Evolutionary conservation across 208 protist species (phyloP), one percentile per base, ranked within the genome.

Genomic region (Angomonas ambiguus): DNA sequence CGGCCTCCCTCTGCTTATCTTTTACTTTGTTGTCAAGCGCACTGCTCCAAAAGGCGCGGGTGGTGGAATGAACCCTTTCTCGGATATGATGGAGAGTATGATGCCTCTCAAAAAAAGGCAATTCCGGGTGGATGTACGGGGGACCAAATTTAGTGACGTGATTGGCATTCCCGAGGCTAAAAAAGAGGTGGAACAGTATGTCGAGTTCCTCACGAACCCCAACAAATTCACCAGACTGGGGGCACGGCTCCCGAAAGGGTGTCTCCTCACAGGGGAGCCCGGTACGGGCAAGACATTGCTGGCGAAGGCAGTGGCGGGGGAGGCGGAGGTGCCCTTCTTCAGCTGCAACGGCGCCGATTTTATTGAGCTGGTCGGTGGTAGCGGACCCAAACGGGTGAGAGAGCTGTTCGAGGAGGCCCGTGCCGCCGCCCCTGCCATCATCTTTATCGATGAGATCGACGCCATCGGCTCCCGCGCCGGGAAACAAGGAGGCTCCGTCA

Each of bases 371-470:
- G 96, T 98, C 70, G 94, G 97, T n/a, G 97, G 97, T 28, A 94
- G 94, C 67, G 95, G 95, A 20, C 95, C 95, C 20, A 88, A 97
- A 71, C 82, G 96, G 55, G 95, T 99, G 25, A 85, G 97, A 10
- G 96, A 99, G 70, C 83, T 99, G 24, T 99, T 99, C 81, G 69
- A 77, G 27, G 81, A 98, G 82, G 98, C 97, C 2, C 79, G 95
- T 30, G 82, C 82, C 27, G 96, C 91, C 20, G 81, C 95, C n/a
- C 97, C 96, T 11, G 90, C 92, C 48, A 98, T 99, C 69, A 84
- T 99, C 58, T 99, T 98, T 68, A 98, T 99, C 57, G 98, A 99
- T 72, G 98, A 99, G 79, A 98, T 99, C 65, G 98, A 99, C 75
- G 98, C 98, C 38, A 94, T 99, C 51, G 98, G 97, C 18, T 88